phyloP scores from a whole-genome alignment of 306 rosid genomes.

The Gleditsia sinensis region DNA sequence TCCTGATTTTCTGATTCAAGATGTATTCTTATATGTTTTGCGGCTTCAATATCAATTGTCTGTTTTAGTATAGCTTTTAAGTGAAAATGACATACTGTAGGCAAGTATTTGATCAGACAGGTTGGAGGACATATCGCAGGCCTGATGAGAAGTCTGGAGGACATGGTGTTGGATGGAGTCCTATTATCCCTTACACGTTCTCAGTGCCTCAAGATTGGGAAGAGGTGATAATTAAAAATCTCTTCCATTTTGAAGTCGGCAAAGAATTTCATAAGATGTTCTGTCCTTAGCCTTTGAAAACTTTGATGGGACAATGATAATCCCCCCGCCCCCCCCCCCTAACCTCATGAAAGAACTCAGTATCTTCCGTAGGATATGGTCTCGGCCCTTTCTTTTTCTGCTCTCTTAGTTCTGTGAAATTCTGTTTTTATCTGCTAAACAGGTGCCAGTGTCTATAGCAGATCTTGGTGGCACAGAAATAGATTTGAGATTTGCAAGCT shows the following conservation, averaged over 20 bases:
- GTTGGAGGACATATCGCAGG: constrained; percentile 99
- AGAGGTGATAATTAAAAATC: constrained; percentile 59
- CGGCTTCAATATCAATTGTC: neutral
- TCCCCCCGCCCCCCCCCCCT: neutral
- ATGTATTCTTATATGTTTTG: constrained; percentile 5
- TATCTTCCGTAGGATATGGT: constrained; percentile 1
- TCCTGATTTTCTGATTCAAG: constrained; percentile 9
- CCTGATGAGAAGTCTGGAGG: constrained; percentile 99
- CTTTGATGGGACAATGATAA: neutral
- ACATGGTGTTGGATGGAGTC: constrained; percentile 99
- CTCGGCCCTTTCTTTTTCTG: constrained; percentile 8
- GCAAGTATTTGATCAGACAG: constrained; percentile 80
- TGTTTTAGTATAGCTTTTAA: constrained; percentile 22
- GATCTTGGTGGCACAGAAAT: constrained; percentile 99
- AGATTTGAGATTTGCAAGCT: constrained; percentile 81
- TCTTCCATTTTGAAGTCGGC: constrained; percentile 14
- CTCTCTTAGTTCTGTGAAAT: constrained; percentile 8
- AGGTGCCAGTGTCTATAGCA: constrained; percentile 98
- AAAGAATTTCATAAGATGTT: constrained; percentile 15
- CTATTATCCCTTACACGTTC: constrained; percentile 88
- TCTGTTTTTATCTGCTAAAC: constrained; percentile 30
- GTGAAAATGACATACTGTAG: constrained; percentile 34
- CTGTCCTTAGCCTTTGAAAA: constrained; percentile 5
- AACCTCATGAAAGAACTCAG: neutral
- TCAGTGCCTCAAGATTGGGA: constrained; percentile 91